These are phyloP conservation scores for Pterula multifida DNA, from an alignment of 1,284 basidiomycete genomes.

Conservation along the genomic window DNA sequence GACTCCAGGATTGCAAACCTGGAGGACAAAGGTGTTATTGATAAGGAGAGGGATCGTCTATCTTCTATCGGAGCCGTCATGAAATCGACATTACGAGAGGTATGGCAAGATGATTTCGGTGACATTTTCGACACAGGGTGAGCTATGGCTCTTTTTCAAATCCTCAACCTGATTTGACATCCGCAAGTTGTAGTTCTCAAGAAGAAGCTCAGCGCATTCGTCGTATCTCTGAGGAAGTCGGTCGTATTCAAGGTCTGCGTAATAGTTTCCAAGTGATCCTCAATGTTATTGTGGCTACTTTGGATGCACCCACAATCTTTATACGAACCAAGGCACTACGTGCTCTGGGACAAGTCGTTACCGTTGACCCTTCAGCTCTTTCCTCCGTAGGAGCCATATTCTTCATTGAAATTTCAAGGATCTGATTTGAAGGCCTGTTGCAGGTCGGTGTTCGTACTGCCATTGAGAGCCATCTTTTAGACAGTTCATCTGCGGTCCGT, in stretches of 20 bases:
- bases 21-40: slow-evolving; percentile 19
- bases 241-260: slow-evolving; percentile 59
- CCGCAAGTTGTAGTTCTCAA: slow-evolving; percentile 41
- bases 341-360: slow-evolving; percentile 77
- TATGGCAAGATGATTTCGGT: slow-evolving; percentile 53
- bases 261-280: slow-evolving; percentile 75
- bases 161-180: slow-evolving; percentile 4
- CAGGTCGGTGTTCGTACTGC: slow-evolving; percentile 67
- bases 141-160: slow-evolving; percentile 11
- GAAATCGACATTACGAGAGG: slow-evolving; percentile 45
- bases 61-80: slow-evolving; percentile 39
- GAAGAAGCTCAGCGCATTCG: slow-evolving; percentile 60
- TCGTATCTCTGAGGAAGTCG: slow-evolving; percentile 61
- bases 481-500: slow-evolving; percentile 86
- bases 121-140: slow-evolving; percentile 74
- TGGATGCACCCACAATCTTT: slow-evolving; percentile 75
- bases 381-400: slow-evolving; percentile 38
- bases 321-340: slow-evolving; percentile 86
- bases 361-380: slow-evolving; percentile 76
- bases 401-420: slow-evolving; percentile 1
- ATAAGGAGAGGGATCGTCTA: slow-evolving; percentile 21
- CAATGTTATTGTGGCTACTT: slow-evolving; percentile 59
- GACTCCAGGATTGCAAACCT: slow-evolving; percentile 24
- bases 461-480: slow-evolving; percentile 82
- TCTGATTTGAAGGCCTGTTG: slow-evolving; percentile 4